Conservation (phyloP, 345 rosid species). For the Lepidium aucheri region DNA sequence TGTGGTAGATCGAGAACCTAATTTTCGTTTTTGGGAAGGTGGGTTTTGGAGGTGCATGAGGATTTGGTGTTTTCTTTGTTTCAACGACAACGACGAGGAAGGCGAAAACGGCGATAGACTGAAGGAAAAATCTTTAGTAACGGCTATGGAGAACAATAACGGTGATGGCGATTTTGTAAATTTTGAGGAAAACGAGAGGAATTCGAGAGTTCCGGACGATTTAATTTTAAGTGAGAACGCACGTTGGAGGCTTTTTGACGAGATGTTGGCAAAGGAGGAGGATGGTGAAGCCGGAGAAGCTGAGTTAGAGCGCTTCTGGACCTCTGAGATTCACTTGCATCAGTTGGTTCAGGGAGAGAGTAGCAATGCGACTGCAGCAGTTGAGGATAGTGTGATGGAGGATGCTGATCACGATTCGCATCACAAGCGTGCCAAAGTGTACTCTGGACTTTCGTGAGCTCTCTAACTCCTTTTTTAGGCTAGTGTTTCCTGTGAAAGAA, state of each 20-base stretch:
- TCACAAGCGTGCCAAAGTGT: conserved; percentile 82
- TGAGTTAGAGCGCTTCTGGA: conserved; percentile 18
- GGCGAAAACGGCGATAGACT: conserved; percentile 21
- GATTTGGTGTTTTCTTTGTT: conserved; percentile 80
- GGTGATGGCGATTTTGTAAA: conserved; percentile 18
- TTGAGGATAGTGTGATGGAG: conserved; percentile 20
- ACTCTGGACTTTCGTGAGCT: conserved; percentile 46
- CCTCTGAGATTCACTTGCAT: conserved; percentile 5
- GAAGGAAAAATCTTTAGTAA: conserved; percentile 7
- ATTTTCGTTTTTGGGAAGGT: conserved; percentile 27
- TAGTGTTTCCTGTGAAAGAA: background rate
- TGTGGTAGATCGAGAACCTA: conserved; percentile 53
- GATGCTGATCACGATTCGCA: conserved; percentile 41
- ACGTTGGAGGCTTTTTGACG: conserved; percentile 29
- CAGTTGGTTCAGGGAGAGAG: conserved; percentile 49
- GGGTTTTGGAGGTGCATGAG: conserved; percentile 55
- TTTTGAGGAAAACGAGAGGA: conserved; percentile 29
- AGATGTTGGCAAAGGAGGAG: conserved; percentile 27
- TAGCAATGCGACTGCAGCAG: conserved; percentile 24
- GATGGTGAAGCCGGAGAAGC: conserved; percentile 17
- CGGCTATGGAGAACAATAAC: conserved; percentile 32
- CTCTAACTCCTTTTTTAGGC: background rate
- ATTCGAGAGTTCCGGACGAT: conserved; percentile 12
- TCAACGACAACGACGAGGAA: conserved; percentile 34
- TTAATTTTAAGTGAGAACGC: background rate